phyloP scores from a whole-genome alignment of 176 grass and related monocot species.

The Musa schizocarpa region DNA sequence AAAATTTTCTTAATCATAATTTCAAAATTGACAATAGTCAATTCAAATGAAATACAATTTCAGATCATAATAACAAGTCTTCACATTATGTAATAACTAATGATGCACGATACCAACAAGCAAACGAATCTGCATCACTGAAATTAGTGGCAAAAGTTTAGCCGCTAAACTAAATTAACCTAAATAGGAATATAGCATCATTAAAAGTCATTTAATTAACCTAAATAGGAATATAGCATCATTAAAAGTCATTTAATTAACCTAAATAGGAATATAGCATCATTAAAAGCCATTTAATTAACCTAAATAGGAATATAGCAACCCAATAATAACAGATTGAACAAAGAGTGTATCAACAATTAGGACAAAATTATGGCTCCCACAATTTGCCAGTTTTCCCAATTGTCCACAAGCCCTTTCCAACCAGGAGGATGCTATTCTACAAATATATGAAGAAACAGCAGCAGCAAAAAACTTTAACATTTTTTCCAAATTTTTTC shows the following conservation, averaged over 20 bases:
- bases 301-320: background rate
- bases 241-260: too few species aligned
- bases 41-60: background rate
- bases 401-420: too few species aligned
- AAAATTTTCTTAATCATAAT: background rate
- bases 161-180: background rate
- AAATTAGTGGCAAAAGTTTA: too few species aligned
- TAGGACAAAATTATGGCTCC: background rate
- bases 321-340: constrained; percentile 3
- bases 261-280: background rate
- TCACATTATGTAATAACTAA: too few species aligned
- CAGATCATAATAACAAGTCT: background rate
- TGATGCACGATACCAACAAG: too few species aligned
- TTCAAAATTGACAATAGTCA: background rate
- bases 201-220: background rate
- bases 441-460: too few species aligned
- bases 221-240: background rate
- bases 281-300: too few species aligned
- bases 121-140: too few species aligned
- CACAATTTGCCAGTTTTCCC: too few species aligned
- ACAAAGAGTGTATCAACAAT: constrained; percentile 10
- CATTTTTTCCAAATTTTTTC: too few species aligned
- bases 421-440: too few species aligned
- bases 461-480: too few species aligned
- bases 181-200: background rate